These are phyloP conservation scores for Tetrapisispora namnaoensis DNA, from an alignment of 805 yeast species.

Conservation along the genomic window DNA sequence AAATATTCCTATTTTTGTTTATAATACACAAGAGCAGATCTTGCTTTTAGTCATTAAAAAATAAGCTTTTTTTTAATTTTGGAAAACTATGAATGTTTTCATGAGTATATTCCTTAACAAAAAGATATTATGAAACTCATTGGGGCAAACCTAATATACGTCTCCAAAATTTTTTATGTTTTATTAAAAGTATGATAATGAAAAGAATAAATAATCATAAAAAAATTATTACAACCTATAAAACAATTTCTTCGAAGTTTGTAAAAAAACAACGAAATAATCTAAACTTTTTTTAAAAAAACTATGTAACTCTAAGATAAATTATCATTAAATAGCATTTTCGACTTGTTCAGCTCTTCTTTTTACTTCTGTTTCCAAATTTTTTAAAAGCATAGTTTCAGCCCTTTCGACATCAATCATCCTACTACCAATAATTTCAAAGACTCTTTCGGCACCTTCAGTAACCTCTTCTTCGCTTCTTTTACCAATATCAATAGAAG, in stretches of 20 bases:
- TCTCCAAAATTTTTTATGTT: no score
- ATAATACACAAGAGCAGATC: slow-evolving; percentile 1
- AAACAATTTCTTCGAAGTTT: neutral
- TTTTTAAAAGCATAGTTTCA: slow-evolving; percentile 45
- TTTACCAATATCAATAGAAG: slow-evolving; percentile 67
- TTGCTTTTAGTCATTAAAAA: neutral
- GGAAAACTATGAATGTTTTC: no score
- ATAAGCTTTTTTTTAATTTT: no score
- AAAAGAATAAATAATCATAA: neutral
- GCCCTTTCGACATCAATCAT: slow-evolving; percentile 44
- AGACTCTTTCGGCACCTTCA: slow-evolving; percentile 42
- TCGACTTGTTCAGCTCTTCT: slow-evolving; percentile 31
- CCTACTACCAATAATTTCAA: slow-evolving; percentile 54
- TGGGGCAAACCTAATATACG: no score
- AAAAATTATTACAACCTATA: neutral
- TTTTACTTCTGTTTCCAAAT: slow-evolving; percentile 48
- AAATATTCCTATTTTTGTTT: slow-evolving; percentile 3
- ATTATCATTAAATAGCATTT: neutral
- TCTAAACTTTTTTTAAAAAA: neutral
- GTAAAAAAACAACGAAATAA: neutral
- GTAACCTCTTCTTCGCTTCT: slow-evolving; percentile 41
- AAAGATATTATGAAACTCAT: no score
- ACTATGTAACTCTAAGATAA: neutral
- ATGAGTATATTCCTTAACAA: no score
- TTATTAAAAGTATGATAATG: no score